A percentile compares a stretch with the other conserved stretches of the same genome.
Conservation (phyloP, 768 basidiomycete genomes). For the Calvatia gigantea region DNA sequence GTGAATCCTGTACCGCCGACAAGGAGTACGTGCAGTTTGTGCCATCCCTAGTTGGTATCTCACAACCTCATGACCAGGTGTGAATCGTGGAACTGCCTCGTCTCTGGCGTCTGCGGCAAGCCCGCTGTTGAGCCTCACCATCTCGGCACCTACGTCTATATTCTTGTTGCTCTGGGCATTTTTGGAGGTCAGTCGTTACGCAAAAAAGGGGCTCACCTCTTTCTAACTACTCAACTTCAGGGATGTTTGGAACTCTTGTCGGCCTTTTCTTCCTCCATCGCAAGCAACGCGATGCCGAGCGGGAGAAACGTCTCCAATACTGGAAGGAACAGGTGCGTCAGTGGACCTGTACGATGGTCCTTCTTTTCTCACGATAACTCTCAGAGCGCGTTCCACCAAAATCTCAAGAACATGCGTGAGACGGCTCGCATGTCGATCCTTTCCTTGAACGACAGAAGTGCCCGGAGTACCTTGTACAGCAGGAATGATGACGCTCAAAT, state of each 20-base stretch:
- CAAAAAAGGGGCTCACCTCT: not conserved
- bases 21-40: conserved; percentile 38
- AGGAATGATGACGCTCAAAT: conserved; percentile 48
- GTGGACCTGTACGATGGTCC: conserved; percentile 1
- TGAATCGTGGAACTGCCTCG: conserved; percentile 68
- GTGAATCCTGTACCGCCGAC: conserved; percentile 52
- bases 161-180: conserved; percentile 67
- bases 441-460: conserved; percentile 45
- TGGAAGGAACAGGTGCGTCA: conserved; percentile 77
- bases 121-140: conserved; percentile 58
- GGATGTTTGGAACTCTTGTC: conserved; percentile 69
- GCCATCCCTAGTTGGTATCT: not conserved
- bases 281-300: conserved; percentile 68
- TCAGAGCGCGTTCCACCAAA: conserved; percentile 77
- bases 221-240: conserved; percentile 31
- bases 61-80: conserved; percentile 44
- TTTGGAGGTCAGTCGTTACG: conserved; percentile 54
- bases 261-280: conserved; percentile 70
- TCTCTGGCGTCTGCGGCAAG: conserved; percentile 57
- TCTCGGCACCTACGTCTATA: conserved; percentile 67
- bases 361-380: conserved; percentile 4
- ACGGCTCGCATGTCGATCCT: conserved; percentile 66
- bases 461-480: conserved; percentile 47
- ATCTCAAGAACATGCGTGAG: conserved; percentile 76
- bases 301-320: conserved; percentile 82